Percentiles rank a stretch among this genome's conserved stretches.
Conservation (phyloP, 1,284 basidiomycete species). For the Mycena citricolor region DNA sequence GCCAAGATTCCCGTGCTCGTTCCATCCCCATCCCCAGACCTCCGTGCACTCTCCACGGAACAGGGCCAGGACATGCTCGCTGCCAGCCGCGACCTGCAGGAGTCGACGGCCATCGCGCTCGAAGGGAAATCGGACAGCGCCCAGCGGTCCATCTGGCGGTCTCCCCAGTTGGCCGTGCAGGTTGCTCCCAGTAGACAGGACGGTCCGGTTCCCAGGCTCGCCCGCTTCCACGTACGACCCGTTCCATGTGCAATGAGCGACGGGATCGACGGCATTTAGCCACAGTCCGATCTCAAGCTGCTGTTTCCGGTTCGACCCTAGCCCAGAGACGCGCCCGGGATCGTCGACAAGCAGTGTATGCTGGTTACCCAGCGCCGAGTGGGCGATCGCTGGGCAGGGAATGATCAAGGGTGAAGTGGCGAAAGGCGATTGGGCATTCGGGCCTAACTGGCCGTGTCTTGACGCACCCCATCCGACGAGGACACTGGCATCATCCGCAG, state of each 20-base stretch:
- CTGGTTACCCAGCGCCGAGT: slow-evolving; percentile 62
- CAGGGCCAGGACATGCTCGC: slow-evolving; percentile 74
- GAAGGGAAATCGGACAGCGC: slow-evolving; percentile 36
- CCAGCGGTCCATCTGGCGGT: neutral
- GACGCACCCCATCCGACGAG: slow-evolving; percentile 84
- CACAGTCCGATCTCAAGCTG: slow-evolving; percentile 56
- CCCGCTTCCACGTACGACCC: slow-evolving; percentile 62
- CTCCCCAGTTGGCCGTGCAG: slow-evolving; percentile 64
- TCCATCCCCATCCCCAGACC: slow-evolving; percentile 91
- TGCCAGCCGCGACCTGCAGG: slow-evolving; percentile 55
- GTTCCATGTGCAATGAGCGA: slow-evolving; percentile 77
- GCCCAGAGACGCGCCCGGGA: slow-evolving; percentile 46
- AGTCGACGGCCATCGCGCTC: slow-evolving; percentile 19
- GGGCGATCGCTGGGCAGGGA: slow-evolving; percentile 32
- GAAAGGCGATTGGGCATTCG: slow-evolving; percentile 34
- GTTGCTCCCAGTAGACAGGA: slow-evolving; percentile 64
- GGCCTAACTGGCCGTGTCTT: slow-evolving; percentile 78
- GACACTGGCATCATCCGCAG: slow-evolving; percentile 34
- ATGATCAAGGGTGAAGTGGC: slow-evolving; percentile 30
- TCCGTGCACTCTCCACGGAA: slow-evolving; percentile 32
- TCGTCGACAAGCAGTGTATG: slow-evolving; percentile 63
- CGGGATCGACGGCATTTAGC: slow-evolving; percentile 28
- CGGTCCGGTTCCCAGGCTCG: slow-evolving; percentile 22
- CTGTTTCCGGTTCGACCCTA: slow-evolving; percentile 71
- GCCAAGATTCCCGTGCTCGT: slow-evolving; percentile 92